Percentiles rank a stretch among this genome's conserved stretches.
Conservation (phyloP, 805 yeast species). For the Kluyveromyces aestuarii region DNA sequence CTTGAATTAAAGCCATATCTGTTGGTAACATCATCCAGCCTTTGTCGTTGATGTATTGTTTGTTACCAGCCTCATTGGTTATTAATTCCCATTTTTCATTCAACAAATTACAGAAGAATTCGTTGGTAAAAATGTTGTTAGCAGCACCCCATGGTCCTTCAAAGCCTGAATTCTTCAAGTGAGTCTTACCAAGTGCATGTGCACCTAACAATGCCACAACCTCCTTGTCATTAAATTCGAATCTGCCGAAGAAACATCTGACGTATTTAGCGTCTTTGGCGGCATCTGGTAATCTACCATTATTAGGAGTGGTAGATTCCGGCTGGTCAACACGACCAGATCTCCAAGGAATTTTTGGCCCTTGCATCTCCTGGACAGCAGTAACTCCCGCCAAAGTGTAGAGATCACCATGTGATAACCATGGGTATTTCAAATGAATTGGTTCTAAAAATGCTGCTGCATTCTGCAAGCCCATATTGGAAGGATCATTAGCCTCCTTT, state of each 20-base stretch:
- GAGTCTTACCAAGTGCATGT: slow-evolving; percentile 72
- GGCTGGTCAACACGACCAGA: slow-evolving; percentile 65
- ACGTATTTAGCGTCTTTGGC: slow-evolving; percentile 56
- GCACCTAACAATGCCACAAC: slow-evolving; percentile 70
- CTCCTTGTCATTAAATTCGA: slow-evolving; percentile 64
- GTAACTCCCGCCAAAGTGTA: slow-evolving; percentile 73
- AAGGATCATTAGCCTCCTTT: slow-evolving; percentile 43
- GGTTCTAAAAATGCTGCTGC: slow-evolving; percentile 51
- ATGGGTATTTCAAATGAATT: slow-evolving; percentile 45
- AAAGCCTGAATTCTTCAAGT: slow-evolving; percentile 58
- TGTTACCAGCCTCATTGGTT: slow-evolving; percentile 50
- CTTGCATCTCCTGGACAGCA: slow-evolving; percentile 71
- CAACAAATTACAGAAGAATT: slow-evolving; percentile 51
- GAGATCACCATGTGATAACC: slow-evolving; percentile 73
- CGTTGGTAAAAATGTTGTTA: slow-evolving; percentile 66
- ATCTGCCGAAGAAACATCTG: slow-evolving; percentile 49
- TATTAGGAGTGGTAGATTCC: slow-evolving; percentile 45
- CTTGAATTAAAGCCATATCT: slow-evolving; percentile 61
- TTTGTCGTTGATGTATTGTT: slow-evolving; percentile 53
- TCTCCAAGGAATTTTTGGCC: slow-evolving; percentile 73
- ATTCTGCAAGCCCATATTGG: slow-evolving; percentile 55
- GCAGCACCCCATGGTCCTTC: slow-evolving; percentile 89
- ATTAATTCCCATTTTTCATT: slow-evolving; percentile 46
- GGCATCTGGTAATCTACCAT: slow-evolving; percentile 71
- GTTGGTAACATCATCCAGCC: slow-evolving; percentile 83